Percentiles rank a stretch among this genome's conserved stretches.
phyloP scores from a whole-genome alignment of 352 stramenopile species.

The Pythium sukuiense region DNA sequence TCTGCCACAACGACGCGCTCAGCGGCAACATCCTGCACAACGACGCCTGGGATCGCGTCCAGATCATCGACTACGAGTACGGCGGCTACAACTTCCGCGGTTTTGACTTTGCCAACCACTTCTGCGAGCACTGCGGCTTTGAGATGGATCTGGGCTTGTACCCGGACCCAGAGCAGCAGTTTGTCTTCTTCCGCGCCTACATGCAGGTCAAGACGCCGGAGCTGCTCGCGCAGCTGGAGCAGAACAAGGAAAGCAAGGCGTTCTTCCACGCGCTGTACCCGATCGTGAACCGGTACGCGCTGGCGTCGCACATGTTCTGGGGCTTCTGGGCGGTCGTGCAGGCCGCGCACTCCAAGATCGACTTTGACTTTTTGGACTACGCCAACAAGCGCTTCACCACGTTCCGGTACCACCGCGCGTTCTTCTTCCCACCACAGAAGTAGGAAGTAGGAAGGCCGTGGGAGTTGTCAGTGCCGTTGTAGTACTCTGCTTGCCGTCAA shows the following conservation, averaged over 20 bases:
- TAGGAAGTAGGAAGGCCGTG: background rate
- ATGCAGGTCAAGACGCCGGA: conserved; percentile 64
- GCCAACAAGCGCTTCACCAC: conserved; percentile 76
- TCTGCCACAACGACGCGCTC: conserved; percentile 94
- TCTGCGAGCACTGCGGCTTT: conserved; percentile 94
- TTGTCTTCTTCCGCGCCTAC: conserved; percentile 87
- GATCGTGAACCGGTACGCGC: conserved; percentile 84
- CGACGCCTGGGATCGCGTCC: conserved; percentile 75
- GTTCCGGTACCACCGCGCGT: conserved; percentile 74
- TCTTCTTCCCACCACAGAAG: conserved; percentile 43
- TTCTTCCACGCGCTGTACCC: conserved; percentile 86
- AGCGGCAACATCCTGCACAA: conserved; percentile 87
- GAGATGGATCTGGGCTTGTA: conserved; percentile 89
- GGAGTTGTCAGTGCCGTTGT: conserved; percentile 1
- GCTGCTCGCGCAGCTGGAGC: conserved; percentile 61
- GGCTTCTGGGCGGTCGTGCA: conserved; percentile 94
- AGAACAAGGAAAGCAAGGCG: conserved; percentile 72
- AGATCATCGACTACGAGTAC: conserved; percentile 97
- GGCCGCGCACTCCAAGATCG: conserved; percentile 86
- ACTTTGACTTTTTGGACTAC: conserved; percentile 90
- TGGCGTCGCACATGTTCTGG: conserved; percentile 93
- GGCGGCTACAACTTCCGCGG: conserved; percentile 91
- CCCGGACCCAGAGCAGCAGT: conserved; percentile 78
- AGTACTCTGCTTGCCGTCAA: background rate
- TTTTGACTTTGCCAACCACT: conserved; percentile 96